A percentile compares a stretch with the other conserved stretches of the same genome.
phyloP scores from a whole-genome alignment of 1,284 basidiomycete species.

The Naganishia albida region DNA sequence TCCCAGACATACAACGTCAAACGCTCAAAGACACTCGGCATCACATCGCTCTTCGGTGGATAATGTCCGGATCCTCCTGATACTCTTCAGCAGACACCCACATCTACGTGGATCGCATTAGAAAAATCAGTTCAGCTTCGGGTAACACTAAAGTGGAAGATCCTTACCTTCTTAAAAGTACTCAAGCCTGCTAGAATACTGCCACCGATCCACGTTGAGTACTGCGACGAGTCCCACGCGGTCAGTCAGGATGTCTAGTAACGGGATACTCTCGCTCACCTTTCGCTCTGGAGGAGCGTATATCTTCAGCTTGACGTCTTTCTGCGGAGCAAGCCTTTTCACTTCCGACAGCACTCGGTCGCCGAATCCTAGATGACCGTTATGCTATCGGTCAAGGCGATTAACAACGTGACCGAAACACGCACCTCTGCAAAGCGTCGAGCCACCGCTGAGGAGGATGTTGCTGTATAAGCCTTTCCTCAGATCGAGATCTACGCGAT shows the following conservation, averaged over 20 bases:
- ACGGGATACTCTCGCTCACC: slow-evolving; percentile 36
- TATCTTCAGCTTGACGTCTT: slow-evolving; percentile 98
- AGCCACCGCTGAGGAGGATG: slow-evolving; percentile 94
- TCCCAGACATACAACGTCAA: neutral
- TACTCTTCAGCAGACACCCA: slow-evolving; percentile 99
- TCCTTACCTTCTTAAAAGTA: slow-evolving; percentile 87
- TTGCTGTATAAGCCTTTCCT: slow-evolving; percentile 94
- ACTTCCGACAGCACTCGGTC: slow-evolving; percentile 93
- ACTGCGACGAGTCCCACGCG: slow-evolving; percentile 52
- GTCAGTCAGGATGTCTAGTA: neutral
- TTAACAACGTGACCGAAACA: slow-evolving; percentile 5
- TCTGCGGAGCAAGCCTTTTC: slow-evolving; percentile 84
- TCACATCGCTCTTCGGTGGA: slow-evolving; percentile 63
- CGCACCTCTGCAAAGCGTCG: slow-evolving; percentile 86
- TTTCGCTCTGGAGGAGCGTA: slow-evolving; percentile 99
- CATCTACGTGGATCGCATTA: slow-evolving; percentile 63
- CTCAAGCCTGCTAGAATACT: slow-evolving; percentile 91
- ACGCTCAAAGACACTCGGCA: neutral
- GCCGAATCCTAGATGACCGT: slow-evolving; percentile 72
- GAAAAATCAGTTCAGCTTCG: slow-evolving; percentile 15
- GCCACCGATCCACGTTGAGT: slow-evolving; percentile 99
- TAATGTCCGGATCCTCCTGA: slow-evolving; percentile 97
- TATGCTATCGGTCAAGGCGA: neutral
- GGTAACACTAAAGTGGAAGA: neutral
- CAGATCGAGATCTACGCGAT: slow-evolving; percentile 68